Evolutionary conservation across 371 early-diverging fungal genomes (phyloP).

Genomic region (Dipsacomyces acuminosporus): DNA sequence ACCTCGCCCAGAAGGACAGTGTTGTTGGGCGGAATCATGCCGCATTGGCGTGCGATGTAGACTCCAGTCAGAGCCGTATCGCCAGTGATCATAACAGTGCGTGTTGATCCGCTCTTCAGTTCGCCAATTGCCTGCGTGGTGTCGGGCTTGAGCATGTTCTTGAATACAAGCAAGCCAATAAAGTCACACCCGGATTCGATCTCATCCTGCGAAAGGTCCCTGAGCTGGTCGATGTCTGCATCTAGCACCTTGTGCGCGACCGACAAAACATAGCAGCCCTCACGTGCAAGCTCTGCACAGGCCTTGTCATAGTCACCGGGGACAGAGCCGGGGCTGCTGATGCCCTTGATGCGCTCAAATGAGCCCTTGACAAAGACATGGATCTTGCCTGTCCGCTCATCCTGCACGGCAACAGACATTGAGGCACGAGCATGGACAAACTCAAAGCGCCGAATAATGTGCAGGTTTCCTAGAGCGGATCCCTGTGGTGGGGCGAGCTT

Average conservation of each 20-base stretch:
- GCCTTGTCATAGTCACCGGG: constrained; percentile 52
- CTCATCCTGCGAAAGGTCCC: constrained; percentile 50
- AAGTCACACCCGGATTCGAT: constrained; percentile 59
- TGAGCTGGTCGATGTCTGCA: constrained; percentile 38
- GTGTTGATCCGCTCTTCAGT: constrained; percentile 66
- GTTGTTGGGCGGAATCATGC: constrained; percentile 54
- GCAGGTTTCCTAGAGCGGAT: constrained; percentile 50
- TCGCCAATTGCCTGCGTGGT: constrained; percentile 61
- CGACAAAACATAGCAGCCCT: constrained; percentile 72
- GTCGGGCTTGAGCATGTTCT: constrained; percentile 74
- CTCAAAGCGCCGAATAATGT: constrained; percentile 72
- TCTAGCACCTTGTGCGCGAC: constrained; percentile 56
- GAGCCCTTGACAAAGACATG: constrained; percentile 71
- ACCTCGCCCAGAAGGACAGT: constrained; percentile 55
- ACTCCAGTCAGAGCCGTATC: constrained; percentile 88
- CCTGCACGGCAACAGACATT: constrained; percentile 78
- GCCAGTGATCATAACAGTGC: constrained; percentile 87
- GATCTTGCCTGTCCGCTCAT: constrained; percentile 55
- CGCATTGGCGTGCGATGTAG: constrained; percentile 71
- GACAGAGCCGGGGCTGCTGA: constrained; percentile 38
- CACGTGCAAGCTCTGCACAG: constrained; percentile 52
- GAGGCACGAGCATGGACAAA: constrained; percentile 82
- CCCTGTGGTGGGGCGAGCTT: constrained; percentile 13
- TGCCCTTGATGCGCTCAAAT: constrained; percentile 58
- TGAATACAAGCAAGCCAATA: constrained; percentile 69